Evolutionary conservation across 192 early-diverging fungal genomes (phyloP).

Genomic region (Borealophlyctis nickersoniae): DNA sequence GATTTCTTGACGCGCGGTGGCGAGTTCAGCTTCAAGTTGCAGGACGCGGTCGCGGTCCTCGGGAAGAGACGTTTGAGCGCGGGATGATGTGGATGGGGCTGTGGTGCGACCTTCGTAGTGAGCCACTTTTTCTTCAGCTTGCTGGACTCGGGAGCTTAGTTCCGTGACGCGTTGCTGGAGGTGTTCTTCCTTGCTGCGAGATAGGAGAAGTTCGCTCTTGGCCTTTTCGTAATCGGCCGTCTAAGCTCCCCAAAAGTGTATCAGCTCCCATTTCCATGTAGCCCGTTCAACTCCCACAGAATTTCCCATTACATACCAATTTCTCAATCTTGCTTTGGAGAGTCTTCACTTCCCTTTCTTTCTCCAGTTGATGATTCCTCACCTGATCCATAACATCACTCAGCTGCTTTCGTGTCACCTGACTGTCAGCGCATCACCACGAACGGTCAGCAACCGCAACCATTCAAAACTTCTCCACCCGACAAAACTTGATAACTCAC

Average conservation of each 20-base stretch:
- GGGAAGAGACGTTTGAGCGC: too few species aligned
- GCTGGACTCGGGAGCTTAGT: conserved; percentile 11
- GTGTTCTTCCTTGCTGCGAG: conserved; percentile 21
- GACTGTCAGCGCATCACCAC: too few species aligned
- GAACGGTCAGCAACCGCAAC: conserved; percentile 4
- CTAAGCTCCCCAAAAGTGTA: too few species aligned
- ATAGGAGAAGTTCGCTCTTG: conserved; percentile 24
- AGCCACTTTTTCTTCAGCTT: conserved; percentile 19
- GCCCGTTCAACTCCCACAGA: too few species aligned
- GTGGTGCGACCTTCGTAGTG: conserved; percentile 28
- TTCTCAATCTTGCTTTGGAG: conserved; percentile 23
- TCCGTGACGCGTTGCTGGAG: conserved; percentile 15
- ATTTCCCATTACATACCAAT: too few species aligned
- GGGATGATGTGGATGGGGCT: conserved; percentile 1
- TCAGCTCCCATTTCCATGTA: too few species aligned
- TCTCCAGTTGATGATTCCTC: conserved; percentile 7
- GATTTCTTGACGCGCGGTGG: conserved; percentile 36
- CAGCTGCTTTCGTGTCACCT: conserved; percentile 43
- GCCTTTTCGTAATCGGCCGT: conserved; percentile 20
- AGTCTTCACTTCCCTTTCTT: conserved; percentile 39
- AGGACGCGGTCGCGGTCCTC: conserved; percentile 15
- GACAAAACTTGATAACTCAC: too few species aligned
- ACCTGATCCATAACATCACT: conserved; percentile 23
- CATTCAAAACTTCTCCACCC: conserved; percentile 16
- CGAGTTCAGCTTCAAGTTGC: conserved; percentile 24